These are phyloP conservation scores for Malbranchea cinnamomea DNA, from an alignment of 2,329 filamentous ascomycete genomes.

Conservation along the genomic window DNA sequence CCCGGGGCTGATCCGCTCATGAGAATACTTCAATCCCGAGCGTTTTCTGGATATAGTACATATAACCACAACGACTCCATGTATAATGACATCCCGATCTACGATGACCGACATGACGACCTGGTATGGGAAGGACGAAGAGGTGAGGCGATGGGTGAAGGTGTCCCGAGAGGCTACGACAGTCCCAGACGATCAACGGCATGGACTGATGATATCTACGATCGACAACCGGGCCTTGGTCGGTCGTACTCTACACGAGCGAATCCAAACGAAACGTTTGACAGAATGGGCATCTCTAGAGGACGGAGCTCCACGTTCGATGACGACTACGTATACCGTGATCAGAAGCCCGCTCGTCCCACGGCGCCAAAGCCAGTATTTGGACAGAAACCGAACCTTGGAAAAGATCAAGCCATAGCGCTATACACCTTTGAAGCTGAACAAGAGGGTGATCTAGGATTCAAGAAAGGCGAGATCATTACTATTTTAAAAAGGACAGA, in stretches of 20 bases:
- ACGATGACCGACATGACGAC: slow-evolving; percentile 69
- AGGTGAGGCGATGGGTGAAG: slow-evolving; percentile 57
- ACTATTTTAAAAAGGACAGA: slow-evolving; percentile 91
- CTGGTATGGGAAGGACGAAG: slow-evolving; percentile 67
- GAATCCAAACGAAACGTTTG: slow-evolving; percentile 20
- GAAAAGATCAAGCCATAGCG: slow-evolving; percentile 66
- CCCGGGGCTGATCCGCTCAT: slow-evolving; percentile 73
- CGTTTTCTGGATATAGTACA: slow-evolving; percentile 55
- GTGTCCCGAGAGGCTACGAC: slow-evolving; percentile 40
- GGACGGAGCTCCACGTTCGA: slow-evolving; percentile 13
- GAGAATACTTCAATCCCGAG: slow-evolving; percentile 66
- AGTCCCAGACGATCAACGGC: slow-evolving; percentile 32
- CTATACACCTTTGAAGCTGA: slow-evolving; percentile 91
- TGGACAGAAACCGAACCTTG: slow-evolving; percentile 28
- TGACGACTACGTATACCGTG: slow-evolving; percentile 40
- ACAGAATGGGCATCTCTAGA: slow-evolving; percentile 12
- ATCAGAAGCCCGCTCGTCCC: slow-evolving; percentile 58
- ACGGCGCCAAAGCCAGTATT: slow-evolving; percentile 85
- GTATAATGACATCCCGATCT: slow-evolving; percentile 90
- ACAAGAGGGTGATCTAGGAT: slow-evolving; percentile 79
- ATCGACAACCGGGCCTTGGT: slow-evolving; percentile 23
- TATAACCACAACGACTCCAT: slow-evolving; percentile 44
- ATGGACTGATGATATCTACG: slow-evolving; percentile 36
- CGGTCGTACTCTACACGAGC: slow-evolving; percentile 22
- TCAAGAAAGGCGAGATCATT: slow-evolving; percentile 95